A percentile compares a stretch with the other conserved stretches of the same genome.
phyloP scores from a whole-genome alignment of 73 alveolate species.

The Diophrys sp. region DNA sequence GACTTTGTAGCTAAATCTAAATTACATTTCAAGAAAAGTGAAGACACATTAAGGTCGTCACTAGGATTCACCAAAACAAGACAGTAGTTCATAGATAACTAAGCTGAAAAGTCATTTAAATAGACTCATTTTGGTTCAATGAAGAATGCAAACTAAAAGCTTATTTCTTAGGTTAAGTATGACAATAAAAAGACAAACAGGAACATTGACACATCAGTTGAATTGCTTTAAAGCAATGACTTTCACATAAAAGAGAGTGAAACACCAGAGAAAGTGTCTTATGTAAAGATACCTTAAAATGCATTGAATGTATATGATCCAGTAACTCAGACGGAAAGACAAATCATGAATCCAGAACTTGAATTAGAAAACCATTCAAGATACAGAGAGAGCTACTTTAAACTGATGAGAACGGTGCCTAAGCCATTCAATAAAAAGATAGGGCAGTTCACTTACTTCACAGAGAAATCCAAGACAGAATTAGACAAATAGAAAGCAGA shows the following conservation, averaged over 20 bases:
- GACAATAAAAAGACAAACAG: not conserved
- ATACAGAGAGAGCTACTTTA: constrained; percentile 24
- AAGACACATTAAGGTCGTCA: too few species aligned
- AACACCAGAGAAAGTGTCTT: not conserved
- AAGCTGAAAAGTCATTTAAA: not conserved
- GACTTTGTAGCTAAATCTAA: too few species aligned
- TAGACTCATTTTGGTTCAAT: not conserved
- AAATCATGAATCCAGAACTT: constrained; percentile 18
- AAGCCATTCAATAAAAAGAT: constrained; percentile 28
- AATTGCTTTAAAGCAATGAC: not conserved
- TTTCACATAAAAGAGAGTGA: not conserved
- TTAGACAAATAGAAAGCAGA: constrained; percentile 12
- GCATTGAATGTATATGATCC: constrained; percentile 1
- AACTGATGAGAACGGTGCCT: constrained; percentile 6
- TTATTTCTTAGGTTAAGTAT: not conserved
- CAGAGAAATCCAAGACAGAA: constrained; percentile 11
- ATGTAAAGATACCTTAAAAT: constrained; percentile 1
- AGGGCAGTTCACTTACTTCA: constrained; percentile 30
- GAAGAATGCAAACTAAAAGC: not conserved
- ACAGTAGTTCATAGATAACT: not conserved
- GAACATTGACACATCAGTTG: not conserved
- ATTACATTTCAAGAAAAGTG: too few species aligned
- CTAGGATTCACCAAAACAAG: too few species aligned
- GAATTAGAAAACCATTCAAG: constrained; percentile 35
- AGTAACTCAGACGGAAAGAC: not conserved